Base-by-base conservation (phyloP, 441 rosid genomes). In the Erysimum cheiri region DNA sequence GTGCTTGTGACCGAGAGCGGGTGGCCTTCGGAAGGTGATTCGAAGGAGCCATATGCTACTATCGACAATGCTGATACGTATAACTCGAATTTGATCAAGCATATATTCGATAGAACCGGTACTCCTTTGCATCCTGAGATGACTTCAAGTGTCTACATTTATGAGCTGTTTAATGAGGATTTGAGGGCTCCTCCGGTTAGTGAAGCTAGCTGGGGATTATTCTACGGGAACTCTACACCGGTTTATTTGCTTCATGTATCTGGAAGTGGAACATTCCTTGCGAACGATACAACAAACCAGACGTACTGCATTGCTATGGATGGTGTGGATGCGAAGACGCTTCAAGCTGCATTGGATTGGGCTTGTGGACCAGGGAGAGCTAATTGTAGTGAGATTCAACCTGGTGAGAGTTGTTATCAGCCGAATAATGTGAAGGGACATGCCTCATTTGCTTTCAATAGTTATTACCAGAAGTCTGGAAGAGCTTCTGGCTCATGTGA, bases 311-410 rank as follows among this genome's bases (percentile, higher is more conserved):
- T 88, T 71, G 90, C 81, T 15, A 81, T 77, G 93, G 98, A 92
- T 63, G 85, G 78, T 62, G 79, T 87, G 22, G 99, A 95, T 74
- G 63, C 71, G 15, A 90, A 76, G 85, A 87, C 90, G 19, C 82
- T 95, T 81, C 99, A 95, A 58, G 87, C 97, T 4, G 99, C 99
- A 0, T 80, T 92, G 84, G 99, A 95, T 60, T 95, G 99, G 99
- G 95, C 97, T 39, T 95, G 98, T 76, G 99, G 99, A 31, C 93
- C 93, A 0, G 98, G 99, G 67, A 82, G 80, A 72, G 88, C 97
- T 9, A 90, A 92, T 74, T 95, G 98, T 71, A 87, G 94, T n/a
- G 97, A 85, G 82, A 80, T 92, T 76, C 98, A 95, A 82, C 96
- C 98, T 6, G 99, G 99, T 58, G 97, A 95, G 81, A 73, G 46